A percentile compares a stretch with the other conserved stretches of the same genome.
Evolutionary conservation across 1,139 yeast species (phyloP).

Genomic region (Casaregolazyma suthepensis): DNA sequence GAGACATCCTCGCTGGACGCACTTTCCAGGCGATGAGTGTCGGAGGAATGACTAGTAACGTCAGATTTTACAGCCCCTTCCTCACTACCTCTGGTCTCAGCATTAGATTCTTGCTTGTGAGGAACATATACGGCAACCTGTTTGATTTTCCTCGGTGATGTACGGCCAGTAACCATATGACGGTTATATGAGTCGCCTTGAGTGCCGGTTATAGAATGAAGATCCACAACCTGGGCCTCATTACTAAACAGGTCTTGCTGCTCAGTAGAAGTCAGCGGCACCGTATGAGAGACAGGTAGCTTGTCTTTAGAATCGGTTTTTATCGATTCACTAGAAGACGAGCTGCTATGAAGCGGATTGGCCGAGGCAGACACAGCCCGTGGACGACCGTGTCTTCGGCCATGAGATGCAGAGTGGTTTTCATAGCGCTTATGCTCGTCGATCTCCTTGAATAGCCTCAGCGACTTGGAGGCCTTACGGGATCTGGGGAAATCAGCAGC

Average conservation of each 20-base stretch:
- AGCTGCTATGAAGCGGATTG: neutral
- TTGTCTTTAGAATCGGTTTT: neutral
- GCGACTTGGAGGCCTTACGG: constrained; percentile 50
- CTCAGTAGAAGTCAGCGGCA: neutral
- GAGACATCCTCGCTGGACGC: neutral
- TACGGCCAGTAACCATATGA: neutral
- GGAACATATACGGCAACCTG: constrained; percentile 51
- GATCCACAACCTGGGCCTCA: neutral
- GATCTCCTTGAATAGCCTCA: constrained; percentile 41
- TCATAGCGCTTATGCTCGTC: constrained; percentile 17
- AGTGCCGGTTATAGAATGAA: neutral
- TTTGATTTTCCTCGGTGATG: constrained; percentile 7
- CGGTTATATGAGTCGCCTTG: neutral
- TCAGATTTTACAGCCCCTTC: neutral
- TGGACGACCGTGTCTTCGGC: neutral
- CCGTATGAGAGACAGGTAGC: neutral
- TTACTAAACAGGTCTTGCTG: neutral
- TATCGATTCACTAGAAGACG: neutral
- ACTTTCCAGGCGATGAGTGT: neutral
- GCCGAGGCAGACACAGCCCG: neutral
- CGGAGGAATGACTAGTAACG: neutral
- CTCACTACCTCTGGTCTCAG: neutral
- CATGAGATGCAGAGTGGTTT: neutral
- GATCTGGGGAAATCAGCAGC: constrained; percentile 21
- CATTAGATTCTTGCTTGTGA: constrained; percentile 36